phyloP scores from a whole-genome alignment of 2,329 filamentous ascomycete genomes.

The Xylariaceae sp. region DNA sequence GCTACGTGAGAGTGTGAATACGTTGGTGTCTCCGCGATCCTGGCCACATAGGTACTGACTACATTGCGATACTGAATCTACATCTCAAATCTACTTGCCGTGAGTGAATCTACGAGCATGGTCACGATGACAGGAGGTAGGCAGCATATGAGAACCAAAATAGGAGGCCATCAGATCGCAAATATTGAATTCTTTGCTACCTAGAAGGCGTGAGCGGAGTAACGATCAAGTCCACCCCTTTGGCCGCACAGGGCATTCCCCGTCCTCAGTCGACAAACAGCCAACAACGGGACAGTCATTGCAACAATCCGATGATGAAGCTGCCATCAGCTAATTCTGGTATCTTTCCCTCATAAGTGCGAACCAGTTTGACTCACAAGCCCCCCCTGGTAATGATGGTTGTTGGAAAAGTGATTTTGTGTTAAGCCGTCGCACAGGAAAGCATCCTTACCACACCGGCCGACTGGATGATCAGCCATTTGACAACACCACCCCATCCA shows the following conservation, averaged over 20 bases:
- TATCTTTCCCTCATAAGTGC: conserved; percentile 99
- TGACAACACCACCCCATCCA: neutral
- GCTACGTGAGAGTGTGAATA: no score
- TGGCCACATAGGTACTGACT: no score
- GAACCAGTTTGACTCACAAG: conserved; percentile 52
- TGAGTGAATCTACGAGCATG: no score
- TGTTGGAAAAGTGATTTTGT: conserved; percentile 2
- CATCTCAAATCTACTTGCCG: no score
- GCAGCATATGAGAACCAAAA: no score
- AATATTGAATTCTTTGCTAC: conserved; percentile 22
- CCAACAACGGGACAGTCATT: conserved; percentile 21
- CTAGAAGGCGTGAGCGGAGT: conserved; percentile 49
- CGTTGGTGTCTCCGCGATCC: no score
- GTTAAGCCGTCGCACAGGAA: conserved; percentile 13
- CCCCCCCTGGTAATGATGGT: no score
- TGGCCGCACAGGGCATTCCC: conserved; percentile 98
- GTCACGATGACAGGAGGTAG: no score
- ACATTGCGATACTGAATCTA: no score
- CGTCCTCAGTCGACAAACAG: conserved; percentile 42
- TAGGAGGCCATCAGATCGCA: neutral
- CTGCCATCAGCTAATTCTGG: conserved; percentile 46
- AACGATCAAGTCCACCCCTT: conserved; percentile 86
- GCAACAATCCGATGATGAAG: conserved; percentile 20
- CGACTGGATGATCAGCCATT: no score
- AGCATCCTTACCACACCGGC: neutral